Evolutionary conservation across 495 filamentous ascomycete genomes (phyloP).

Genomic region (Neurospora africana): DNA sequence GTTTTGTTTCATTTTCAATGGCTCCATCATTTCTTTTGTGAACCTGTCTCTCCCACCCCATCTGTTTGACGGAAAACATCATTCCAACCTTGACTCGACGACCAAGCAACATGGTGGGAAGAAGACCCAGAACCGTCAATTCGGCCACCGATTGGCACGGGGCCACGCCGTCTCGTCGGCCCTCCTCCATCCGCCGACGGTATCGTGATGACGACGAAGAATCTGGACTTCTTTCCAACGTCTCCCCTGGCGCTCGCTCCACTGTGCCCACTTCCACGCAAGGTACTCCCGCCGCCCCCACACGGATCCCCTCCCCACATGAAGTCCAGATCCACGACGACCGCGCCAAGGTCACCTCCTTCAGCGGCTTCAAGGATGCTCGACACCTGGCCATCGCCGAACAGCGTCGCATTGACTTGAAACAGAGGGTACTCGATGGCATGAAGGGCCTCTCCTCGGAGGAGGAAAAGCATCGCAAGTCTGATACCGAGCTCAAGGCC

Average conservation of each 20-base stretch:
- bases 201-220: slow-evolving; percentile 1
- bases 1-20: neutral
- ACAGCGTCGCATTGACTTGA: slow-evolving; percentile 19
- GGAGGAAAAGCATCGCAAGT: slow-evolving; percentile 31
- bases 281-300: neutral
- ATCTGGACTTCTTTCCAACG: neutral
- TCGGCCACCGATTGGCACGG: neutral
- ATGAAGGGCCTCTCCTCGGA: slow-evolving; percentile 23
- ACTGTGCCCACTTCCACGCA: neutral
- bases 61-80: neutral
- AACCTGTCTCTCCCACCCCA: neutral
- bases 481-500: slow-evolving; percentile 31
- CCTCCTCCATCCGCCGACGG: neutral
- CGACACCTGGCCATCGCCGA: slow-evolving; percentile 2
- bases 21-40: neutral
- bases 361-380: slow-evolving; percentile 2
- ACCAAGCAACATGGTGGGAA: neutral
- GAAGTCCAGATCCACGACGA: neutral
- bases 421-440: slow-evolving; percentile 33
- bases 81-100: neutral
- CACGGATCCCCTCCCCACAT: neutral
- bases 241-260: neutral
- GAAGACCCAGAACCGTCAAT: slow-evolving; percentile 1
- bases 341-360: neutral
- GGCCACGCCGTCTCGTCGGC: neutral